A percentile compares a stretch with the other conserved stretches of the same genome.
These are phyloP conservation scores for Pythium brachiatum DNA, from an alignment of 352 stramenopile species.

Conservation along the genomic window DNA sequence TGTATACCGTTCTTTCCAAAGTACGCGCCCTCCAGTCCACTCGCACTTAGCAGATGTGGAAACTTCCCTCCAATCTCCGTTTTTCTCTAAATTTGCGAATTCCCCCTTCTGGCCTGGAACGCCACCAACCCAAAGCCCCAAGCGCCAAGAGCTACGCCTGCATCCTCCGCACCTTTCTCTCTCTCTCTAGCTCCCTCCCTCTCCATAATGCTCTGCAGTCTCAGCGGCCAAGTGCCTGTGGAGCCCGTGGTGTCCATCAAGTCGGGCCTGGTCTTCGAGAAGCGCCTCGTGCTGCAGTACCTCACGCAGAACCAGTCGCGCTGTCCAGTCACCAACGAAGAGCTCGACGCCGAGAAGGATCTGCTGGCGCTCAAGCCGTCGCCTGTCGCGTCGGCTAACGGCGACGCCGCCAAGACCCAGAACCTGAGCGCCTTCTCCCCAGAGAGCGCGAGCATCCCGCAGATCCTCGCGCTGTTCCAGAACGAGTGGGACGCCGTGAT, in stretches of 20 bases:
- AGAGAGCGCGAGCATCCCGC: constrained; percentile 55
- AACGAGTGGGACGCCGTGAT: constrained; percentile 94
- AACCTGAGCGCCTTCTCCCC: constrained; percentile 29
- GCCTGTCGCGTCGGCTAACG: constrained; percentile 12
- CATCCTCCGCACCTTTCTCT: not conserved
- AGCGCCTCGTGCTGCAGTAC: constrained; percentile 82
- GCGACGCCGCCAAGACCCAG: not conserved
- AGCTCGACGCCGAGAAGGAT: constrained; percentile 59
- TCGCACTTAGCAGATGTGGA: constrained; percentile 1
- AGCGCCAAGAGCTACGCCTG: constrained; percentile 25
- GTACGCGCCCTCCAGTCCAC: not conserved
- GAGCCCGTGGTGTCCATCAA: constrained; percentile 84
- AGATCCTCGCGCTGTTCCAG: constrained; percentile 79
- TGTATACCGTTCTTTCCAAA: no score
- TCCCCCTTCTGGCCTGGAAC: not conserved
- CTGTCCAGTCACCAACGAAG: constrained; percentile 70
- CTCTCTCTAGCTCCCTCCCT: not conserved
- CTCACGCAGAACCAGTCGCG: constrained; percentile 62
- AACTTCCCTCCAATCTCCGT: not conserved
- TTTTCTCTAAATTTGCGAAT: constrained; percentile 10
- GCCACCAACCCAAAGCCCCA: constrained; percentile 22
- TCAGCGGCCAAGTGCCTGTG: constrained; percentile 79
- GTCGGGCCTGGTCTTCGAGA: constrained; percentile 87
- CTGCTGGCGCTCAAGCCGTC: constrained; percentile 57
- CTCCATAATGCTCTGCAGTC: constrained; percentile 63